Evolutionary conservation across 1,139 yeast species (phyloP), one percentile per base, ranked within the genome.

Genomic region (Blastobotrys aristatus): DNA sequence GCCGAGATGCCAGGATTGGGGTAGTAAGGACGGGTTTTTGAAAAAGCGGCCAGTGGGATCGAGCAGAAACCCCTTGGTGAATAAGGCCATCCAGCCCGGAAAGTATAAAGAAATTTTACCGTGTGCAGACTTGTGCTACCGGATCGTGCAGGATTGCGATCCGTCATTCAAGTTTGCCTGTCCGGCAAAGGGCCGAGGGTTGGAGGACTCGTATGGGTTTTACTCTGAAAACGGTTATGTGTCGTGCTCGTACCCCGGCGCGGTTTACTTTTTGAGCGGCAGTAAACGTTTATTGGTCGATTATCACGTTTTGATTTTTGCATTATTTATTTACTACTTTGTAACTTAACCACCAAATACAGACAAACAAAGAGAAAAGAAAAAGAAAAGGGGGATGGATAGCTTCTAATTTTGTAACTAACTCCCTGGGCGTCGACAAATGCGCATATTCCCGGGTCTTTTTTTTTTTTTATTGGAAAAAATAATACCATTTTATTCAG

Each of bases 111-210:
- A 92, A 65, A 74, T 92, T 1, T 65, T 87, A 48, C 98, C 98
- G 0, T 92, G 98, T 63, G 75, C 84, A 41, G 83, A 84, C 58
- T 76, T 84, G 50, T 92, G 97, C 64, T 72, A 86, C 51, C 76
- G 81, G 2, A 77, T 92, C 10, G 94, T 83, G 2, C 74, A 89
- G 49, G 85, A 84, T 62, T 92, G 98, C 64, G 96, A 97, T 0
- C 70, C 90, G 0, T 79, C 69, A 32, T 79, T 92, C 58, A 79
- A 79, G 1, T 89, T 92, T 63, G 57, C 63, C 29, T 92, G 97
- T 58, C 97, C 97, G 57, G 62, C 56, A 26, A 34, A 36, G 21
- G 51, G 52, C 13, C 33, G 47, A 32, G 55, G 56, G 4, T 39
- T 52, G 24, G 54, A 44, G 34, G 14, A 16, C 10, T 55, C 64